Evolutionary conservation across 371 early-diverging fungal species (phyloP), one percentile per base, ranked within the genome.

Genomic region (Syncephalastrum monosporum): DNA sequence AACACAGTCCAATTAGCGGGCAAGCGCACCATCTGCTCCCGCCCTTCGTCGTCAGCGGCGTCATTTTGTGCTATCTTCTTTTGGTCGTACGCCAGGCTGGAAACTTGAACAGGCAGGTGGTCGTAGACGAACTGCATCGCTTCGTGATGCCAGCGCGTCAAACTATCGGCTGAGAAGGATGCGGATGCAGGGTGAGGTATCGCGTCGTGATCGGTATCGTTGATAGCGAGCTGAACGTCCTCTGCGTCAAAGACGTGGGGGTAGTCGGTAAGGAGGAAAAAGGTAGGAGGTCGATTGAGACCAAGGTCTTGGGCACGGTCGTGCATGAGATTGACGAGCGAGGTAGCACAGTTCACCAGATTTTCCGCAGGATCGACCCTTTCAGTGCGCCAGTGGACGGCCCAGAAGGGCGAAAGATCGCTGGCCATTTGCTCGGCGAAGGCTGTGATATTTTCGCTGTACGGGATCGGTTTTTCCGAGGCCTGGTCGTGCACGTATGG

Each of bases 331-430:
- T 58, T 43, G 16, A 60, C 65, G 8, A 72, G 58, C 0, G 64
- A 44, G n/a, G 64, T 53, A 4, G 73, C 67, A 46, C 73, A 72
- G 3, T 25, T 44, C 3, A 67, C 60, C 7, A 72, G 55, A 42
- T 66, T 63, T 15, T 51, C 54, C 16, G 67, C 48, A 23, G 61
- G 61, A 24, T 59, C 53, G n/a, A 69, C 59, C 3, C 64, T 54
- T 38, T 72, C 73, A 10, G 66, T 72, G 17, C 73, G 67, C 73
- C 73, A 72, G 53, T 72, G 73, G 7, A 72, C 64, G 24, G 73
- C 73, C 46, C 63, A 53, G 49, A 63, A 72, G 5, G 69, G 69
- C 3, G 61, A 50, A 4, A 72, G 25, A 12, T 53, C 17, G 14
- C 16, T 17, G 1, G 67, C 59, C n/a, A 69, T 51, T 8, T 53